Percentiles rank a stretch among this genome's conserved stretches.
Conservation (phyloP, 1,139 yeast genomes). For the Groenewaldozyma auringiensis region DNA sequence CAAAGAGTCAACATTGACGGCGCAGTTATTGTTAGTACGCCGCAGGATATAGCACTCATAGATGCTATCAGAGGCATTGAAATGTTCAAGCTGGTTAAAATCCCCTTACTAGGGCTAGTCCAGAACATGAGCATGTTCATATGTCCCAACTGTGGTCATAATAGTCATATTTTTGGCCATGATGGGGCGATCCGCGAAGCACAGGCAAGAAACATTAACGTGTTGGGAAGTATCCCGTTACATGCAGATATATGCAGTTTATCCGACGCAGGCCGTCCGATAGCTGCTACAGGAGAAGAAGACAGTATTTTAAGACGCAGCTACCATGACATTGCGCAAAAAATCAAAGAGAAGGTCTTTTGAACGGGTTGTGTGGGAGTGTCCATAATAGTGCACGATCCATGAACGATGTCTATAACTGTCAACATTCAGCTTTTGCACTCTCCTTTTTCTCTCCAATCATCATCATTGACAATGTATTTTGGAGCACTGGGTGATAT, state of each 20-base stretch:
- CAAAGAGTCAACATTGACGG: conserved; percentile 74
- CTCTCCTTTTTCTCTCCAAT: too few species aligned
- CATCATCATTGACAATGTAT: too few species aligned
- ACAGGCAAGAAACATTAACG: conserved; percentile 39
- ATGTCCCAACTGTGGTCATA: conserved; percentile 71
- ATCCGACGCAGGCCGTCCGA: conserved; percentile 61
- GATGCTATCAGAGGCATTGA: conserved; percentile 78
- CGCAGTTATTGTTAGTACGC: conserved; percentile 75
- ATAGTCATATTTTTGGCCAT: conserved; percentile 66
- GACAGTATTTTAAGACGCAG: background rate
- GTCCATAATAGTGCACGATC: background rate
- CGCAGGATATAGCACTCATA: conserved; percentile 76
- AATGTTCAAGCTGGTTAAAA: conserved; percentile 65
- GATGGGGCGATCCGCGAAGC: conserved; percentile 62
- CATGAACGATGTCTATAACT: too few species aligned
- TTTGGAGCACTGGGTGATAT: too few species aligned
- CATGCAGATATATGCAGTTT: conserved; percentile 52
- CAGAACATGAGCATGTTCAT: conserved; percentile 75
- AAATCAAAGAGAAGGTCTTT: background rate
- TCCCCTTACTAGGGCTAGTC: conserved; percentile 72
- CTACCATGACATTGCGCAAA: conserved; percentile 24
- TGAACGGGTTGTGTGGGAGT: background rate
- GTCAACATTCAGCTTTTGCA: too few species aligned
- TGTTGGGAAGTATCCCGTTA: conserved; percentile 63
- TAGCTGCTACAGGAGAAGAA: conserved; percentile 36